Evolutionary conservation across 345 rosid genomes (phyloP), one percentile per base, ranked within the genome.

Genomic region (Eucalyptus marginata): DNA sequence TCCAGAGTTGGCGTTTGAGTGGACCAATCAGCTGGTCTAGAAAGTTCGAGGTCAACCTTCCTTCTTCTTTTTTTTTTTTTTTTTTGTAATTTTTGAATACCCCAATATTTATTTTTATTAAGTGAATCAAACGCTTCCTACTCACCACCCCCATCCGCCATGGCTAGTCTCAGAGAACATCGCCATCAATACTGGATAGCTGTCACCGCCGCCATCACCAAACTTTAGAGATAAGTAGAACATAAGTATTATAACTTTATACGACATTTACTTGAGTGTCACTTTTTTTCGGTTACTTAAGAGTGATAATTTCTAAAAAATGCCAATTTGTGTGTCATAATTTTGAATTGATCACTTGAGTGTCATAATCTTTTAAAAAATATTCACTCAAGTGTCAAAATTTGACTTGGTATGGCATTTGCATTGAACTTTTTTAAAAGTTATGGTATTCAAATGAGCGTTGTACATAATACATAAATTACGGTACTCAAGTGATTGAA

Each of bases 161-260:
- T 66, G 79, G 43, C 43, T 66, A 31, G 79, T 31, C 81, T 71
- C 8, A 5, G 22, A 18, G 27, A 71, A 18, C 81, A 10, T 22
- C 8, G 13, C 81, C 14, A 71, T 13, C 8, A 20, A 36, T 3
- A 36, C 81, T 71, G 25, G 4, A 24, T 24, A 56, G 46, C 46
- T 1, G 14, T 43, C 11, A 2, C 4, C 4, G 0, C 8, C 1
- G 3, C 15, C 14, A 0, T 36, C 46, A 71, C 81, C 81, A 10
- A 71, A 40, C 81, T 17, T 36, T 31, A 64, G 10, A n/a, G 59
- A 56, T 56, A 9, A 56, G 11, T 56, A 22, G 12, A 56, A 9
- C 62, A 22, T 22, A 56, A 22, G 62, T 56, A 22, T 24, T 10
- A 56, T 56, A 56, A 56, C 12, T 56, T 56, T 56, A 4, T 56